Percentiles rank a stretch among this genome's conserved stretches.
Evolutionary conservation across 257 asterid species (phyloP).

Genomic region (Euphrasia confusa): DNA sequence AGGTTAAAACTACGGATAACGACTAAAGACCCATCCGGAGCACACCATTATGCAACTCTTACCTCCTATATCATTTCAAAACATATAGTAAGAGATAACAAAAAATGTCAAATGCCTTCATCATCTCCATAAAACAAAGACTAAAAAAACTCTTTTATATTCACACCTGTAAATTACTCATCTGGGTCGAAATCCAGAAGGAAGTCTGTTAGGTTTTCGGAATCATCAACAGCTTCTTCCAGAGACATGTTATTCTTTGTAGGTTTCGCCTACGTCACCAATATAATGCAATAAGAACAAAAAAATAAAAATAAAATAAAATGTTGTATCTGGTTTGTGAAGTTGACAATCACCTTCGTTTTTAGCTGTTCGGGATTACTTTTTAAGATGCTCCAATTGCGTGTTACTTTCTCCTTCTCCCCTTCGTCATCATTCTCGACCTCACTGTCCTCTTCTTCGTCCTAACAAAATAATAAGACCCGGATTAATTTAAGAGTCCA

Average conservation of each 20-base stretch:
- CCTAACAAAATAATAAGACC: background rate
- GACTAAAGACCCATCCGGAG: conserved; percentile 16
- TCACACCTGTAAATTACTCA: background rate
- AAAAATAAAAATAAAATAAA: background rate
- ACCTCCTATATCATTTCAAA: background rate
- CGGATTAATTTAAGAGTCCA: background rate
- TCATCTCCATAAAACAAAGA: no score
- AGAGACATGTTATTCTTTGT: background rate
- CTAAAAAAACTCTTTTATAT: background rate
- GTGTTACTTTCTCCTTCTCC: background rate
- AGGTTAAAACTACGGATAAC: conserved; percentile 21
- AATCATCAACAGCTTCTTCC: conserved; percentile 2
- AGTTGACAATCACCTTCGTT: background rate
- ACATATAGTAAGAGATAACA: background rate
- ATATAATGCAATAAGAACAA: background rate
- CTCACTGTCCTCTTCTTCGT: conserved; percentile 6
- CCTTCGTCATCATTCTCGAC: background rate
- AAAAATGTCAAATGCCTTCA: no score
- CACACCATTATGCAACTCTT: background rate
- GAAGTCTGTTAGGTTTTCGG: background rate
- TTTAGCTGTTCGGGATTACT: background rate
- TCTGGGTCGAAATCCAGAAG: conserved; percentile 4
- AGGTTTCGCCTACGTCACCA: background rate
- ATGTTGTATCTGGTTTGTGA: background rate
- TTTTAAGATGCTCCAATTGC: conserved; percentile 1